Conservation (phyloP, 345 rosid genomes). For the Eucalyptus regnans region DNA sequence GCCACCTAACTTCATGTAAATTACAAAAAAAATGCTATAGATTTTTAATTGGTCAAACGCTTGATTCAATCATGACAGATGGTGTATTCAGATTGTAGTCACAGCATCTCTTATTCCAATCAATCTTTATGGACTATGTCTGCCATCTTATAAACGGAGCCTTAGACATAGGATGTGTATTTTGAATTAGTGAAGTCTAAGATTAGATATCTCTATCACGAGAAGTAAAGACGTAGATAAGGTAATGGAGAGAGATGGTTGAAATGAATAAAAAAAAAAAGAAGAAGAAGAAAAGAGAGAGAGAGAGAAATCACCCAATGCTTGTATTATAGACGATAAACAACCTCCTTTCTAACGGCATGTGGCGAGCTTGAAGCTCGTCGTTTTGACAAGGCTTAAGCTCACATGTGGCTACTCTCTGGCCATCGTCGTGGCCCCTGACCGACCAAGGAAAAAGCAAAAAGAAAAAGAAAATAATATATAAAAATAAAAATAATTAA, state of each 20-base stretch:
- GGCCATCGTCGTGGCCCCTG: accelerated
- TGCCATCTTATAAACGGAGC: accelerated
- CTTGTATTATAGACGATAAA: background rate
- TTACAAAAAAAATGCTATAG: background rate
- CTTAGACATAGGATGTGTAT: background rate
- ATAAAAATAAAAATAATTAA: too few species aligned
- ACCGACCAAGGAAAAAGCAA: accelerated
- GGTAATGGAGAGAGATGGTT: background rate
- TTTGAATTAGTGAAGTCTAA: background rate
- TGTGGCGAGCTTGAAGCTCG: accelerated
- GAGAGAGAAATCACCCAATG: too few species aligned
- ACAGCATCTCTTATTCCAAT: background rate
- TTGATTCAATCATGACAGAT: background rate
- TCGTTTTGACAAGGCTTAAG: accelerated
- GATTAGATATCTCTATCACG: background rate
- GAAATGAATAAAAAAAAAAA: too few species aligned
- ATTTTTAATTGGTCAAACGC: background rate
- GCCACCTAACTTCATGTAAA: background rate
- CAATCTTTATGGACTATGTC: background rate
- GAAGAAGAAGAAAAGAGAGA: accelerated
- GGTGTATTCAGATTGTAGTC: background rate
- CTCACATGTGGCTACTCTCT: background rate
- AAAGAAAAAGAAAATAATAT: accelerated
- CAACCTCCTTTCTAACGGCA: background rate
- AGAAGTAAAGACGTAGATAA: background rate